Percentiles rank a stretch among this genome's conserved stretches.
Conservation (phyloP, 2,329 filamentous ascomycete species). For the Arachnomyces sp. region DNA sequence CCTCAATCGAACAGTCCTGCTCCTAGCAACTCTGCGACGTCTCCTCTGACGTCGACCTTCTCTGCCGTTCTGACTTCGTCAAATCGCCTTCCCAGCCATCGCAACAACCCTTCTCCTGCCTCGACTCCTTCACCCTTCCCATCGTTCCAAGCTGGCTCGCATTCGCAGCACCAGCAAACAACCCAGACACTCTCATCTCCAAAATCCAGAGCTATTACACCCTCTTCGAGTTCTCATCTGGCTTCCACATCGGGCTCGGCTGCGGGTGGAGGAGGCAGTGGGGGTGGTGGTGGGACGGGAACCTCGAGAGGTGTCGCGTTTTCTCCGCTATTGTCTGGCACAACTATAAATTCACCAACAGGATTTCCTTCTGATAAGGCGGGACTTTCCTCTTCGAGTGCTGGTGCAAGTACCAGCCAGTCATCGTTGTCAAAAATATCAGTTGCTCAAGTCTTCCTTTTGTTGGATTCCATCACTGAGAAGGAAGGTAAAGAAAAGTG, state of each 20-base stretch:
- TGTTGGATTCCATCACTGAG: slow-evolving; percentile 90
- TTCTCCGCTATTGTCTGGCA: slow-evolving; percentile 53
- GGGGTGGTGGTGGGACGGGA: slow-evolving; percentile 48
- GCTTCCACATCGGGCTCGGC: slow-evolving; percentile 49
- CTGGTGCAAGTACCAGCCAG: slow-evolving; percentile 41
- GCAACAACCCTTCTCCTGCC: slow-evolving; percentile 46
- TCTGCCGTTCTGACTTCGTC: slow-evolving; percentile 46
- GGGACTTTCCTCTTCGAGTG: slow-evolving; percentile 29
- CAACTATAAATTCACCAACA: slow-evolving; percentile 46
- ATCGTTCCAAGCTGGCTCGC: slow-evolving; percentile 44
- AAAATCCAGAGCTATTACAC: slow-evolving; percentile 48
- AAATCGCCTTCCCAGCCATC: slow-evolving; percentile 44
- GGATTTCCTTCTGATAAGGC: slow-evolving; percentile 46
- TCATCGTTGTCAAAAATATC: slow-evolving; percentile 81
- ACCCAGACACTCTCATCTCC: slow-evolving; percentile 49
- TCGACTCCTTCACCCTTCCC: slow-evolving; percentile 50
- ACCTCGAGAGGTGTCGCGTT: slow-evolving; percentile 51
- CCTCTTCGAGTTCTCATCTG: slow-evolving; percentile 49
- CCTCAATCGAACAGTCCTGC: slow-evolving; percentile 43
- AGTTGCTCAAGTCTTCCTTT: slow-evolving; percentile 87
- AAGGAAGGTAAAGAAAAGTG: slow-evolving; percentile 87
- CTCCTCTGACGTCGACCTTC: slow-evolving; percentile 46
- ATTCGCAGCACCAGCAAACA: slow-evolving; percentile 42
- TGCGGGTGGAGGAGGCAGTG: slow-evolving; percentile 44
- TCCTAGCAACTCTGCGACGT: slow-evolving; percentile 42